Evolutionary conservation across 2,329 filamentous ascomycete genomes (phyloP), one percentile per base, ranked within the genome.

Genomic region (Pseudocercospora cruenta): DNA sequence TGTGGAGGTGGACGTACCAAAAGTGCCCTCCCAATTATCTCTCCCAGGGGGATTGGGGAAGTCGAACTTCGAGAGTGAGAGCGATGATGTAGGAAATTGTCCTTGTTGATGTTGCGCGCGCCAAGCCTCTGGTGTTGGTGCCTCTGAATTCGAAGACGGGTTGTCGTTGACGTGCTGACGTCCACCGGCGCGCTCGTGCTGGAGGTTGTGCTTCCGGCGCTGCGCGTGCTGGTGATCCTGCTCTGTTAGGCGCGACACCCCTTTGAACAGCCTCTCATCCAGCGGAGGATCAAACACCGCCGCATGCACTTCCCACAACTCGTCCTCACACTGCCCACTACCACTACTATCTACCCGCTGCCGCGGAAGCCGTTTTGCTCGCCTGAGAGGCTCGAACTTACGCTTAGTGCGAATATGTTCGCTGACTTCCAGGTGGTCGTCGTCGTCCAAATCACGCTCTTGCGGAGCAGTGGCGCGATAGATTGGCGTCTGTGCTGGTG

Each of bases 231-330:
- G 31, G 2, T 36, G 28, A 8, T 19, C 10, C 33, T 39, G 28
- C 33, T 36, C 33, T 21, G 19, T 58, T 58, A 43, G 16, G 31
- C 55, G 16, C 31, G 55, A 58, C 28, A 36, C 28, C 31, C 19
- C 55, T 39, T 21, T 22, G 33, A 58, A 58, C 31, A 21, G 4
- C 9, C 39, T 24, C 31, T 36, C 31, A 57, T 31, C 61, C n/a
- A 24, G 28, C 51, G 63, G 43, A 57, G 66, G 65, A 43, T 73
- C 68, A 58, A 73, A 70, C 2, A 77, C 71, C 10, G 68, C 72
- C 43, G 75, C 75, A 49, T 75, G 74, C 14, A 77, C 75, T 54
- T 74, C 71, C 75, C 74, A 77, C 36, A 71, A 21, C n/a, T 64
- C 70, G 28, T 66, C 60, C 19, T 65, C 65, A 19, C 60, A 24